Base-by-base conservation (phyloP, 1,139 yeast species). In the Suhomyces taliae region DNA sequence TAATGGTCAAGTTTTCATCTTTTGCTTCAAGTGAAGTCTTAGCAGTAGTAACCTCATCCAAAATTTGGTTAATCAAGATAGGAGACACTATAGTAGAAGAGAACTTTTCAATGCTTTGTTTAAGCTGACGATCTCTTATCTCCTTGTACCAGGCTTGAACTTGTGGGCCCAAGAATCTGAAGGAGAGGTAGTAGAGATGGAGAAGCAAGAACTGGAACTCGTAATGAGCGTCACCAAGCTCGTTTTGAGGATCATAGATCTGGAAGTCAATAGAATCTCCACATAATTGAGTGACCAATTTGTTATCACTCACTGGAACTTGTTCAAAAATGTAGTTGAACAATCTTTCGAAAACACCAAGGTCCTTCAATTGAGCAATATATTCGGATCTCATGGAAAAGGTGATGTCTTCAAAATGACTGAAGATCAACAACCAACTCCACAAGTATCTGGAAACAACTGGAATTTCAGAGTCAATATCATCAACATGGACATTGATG, bases 91-190 rank as follows among this genome's bases (percentile, higher is more conserved):
- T 73, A 39, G 72, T 73, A 35, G 76, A 70, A 1, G 93, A 82
- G 56, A 87, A 85, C 43, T 71, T 76, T 49, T 88, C 95, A 35
- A 87, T 74, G 36, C 72, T 72, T 15, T 70, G 67, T 56, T 82
- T 84, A 46, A 78, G 61, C 52, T 81, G 86, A 43, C 78, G 74
- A 58, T 83, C 82, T 45, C 86, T 72, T 29, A 84, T 68, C 9
- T 79, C 80, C 48, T 81, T 72, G 66, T 76, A 90, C 97, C 97
- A 90, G 8, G 69, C 65, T 57, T 87, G 88, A 1, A 83, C 82
- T 39, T 78, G 70, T 1, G 93, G 81, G 1, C 95, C 95, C 41
- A 86, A 72, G 56, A 78, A 74, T 46, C 74, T 72, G 60, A 87
- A 77, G 2, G 83, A 61, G 45, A 76, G 69, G 62, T 78, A 89